Conservation (phyloP, 345 rosid genomes). For the Eucalyptus marginata region DNA sequence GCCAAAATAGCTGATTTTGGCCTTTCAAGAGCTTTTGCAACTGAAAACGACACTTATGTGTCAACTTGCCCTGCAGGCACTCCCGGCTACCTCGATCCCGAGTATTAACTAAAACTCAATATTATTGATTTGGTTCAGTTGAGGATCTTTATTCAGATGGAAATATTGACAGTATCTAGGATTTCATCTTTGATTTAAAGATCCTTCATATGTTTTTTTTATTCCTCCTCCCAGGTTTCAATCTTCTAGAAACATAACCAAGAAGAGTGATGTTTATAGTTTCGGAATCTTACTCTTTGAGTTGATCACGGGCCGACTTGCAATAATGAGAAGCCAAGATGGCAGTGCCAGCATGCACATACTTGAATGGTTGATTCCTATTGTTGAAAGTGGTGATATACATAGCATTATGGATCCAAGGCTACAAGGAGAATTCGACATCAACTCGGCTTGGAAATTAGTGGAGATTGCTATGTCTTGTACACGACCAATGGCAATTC, state of each 20-base stretch:
- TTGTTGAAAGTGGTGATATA: conserved; percentile 2
- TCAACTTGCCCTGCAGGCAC: too few relatives aligned
- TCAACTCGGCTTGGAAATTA: background rate
- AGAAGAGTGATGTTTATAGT: conserved; percentile 42
- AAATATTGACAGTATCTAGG: accelerated
- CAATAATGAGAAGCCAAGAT: background rate
- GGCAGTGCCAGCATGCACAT: background rate
- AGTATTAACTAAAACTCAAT: too few relatives aligned
- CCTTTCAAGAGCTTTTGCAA: too few relatives aligned
- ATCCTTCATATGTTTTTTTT: accelerated
- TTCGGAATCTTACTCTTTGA: conserved; percentile 31
- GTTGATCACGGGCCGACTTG: conserved; percentile 23
- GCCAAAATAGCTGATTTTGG: too few relatives aligned
- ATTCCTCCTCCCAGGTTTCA: background rate
- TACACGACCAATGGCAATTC: background rate
- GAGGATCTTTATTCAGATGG: accelerated
- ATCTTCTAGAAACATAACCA: conserved; percentile 15
- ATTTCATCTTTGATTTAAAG: background rate
- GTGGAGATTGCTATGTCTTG: conserved; percentile 4
- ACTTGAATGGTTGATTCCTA: background rate
- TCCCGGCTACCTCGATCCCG: too few relatives aligned
- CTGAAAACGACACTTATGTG: too few relatives aligned
- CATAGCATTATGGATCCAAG: conserved; percentile 3
- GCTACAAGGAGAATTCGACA: background rate
- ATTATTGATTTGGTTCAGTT: accelerated